Conservation (phyloP, 2,329 filamentous ascomycete genomes). For the Clonostachys byssicola region DNA sequence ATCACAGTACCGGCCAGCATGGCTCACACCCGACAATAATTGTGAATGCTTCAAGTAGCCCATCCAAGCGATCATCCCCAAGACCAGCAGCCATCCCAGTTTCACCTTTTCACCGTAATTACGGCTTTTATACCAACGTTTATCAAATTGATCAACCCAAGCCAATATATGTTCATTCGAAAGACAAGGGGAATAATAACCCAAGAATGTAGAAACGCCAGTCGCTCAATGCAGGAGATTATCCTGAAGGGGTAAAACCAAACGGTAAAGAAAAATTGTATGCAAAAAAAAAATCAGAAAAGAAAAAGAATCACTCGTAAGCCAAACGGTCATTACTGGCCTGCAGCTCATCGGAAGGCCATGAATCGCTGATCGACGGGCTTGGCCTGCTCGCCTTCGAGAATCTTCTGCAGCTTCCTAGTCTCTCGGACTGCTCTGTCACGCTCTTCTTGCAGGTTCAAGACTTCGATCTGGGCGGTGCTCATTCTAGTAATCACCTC, state of each 20-base stretch:
- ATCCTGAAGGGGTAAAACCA: too few relatives aligned
- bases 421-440: slow-evolving; percentile 74
- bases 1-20: too few relatives aligned
- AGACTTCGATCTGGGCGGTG: slow-evolving; percentile 76
- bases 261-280: too few relatives aligned
- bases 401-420: slow-evolving; percentile 60
- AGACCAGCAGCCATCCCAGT: too few relatives aligned
- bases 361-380: slow-evolving; percentile 31
- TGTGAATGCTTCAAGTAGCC: too few relatives aligned
- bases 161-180: not conserved
- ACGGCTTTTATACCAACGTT: too few relatives aligned
- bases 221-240: slow-evolving; percentile 27
- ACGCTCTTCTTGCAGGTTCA: slow-evolving; percentile 70
- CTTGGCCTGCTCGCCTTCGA: slow-evolving; percentile 60
- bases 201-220: slow-evolving; percentile 23
- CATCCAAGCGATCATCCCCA: too few relatives aligned
- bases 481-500: slow-evolving; percentile 79
- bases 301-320: too few relatives aligned
- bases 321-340: too few relatives aligned
- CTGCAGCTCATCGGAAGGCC: slow-evolving; percentile 15
- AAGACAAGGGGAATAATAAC: slow-evolving; percentile 7
- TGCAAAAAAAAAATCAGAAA: too few relatives aligned
- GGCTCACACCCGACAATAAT: too few relatives aligned
- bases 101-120: too few relatives aligned
- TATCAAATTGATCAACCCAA: not conserved